Base-by-base conservation (phyloP, 2,329 filamentous ascomycete genomes). In the Catunica adiposa region DNA sequence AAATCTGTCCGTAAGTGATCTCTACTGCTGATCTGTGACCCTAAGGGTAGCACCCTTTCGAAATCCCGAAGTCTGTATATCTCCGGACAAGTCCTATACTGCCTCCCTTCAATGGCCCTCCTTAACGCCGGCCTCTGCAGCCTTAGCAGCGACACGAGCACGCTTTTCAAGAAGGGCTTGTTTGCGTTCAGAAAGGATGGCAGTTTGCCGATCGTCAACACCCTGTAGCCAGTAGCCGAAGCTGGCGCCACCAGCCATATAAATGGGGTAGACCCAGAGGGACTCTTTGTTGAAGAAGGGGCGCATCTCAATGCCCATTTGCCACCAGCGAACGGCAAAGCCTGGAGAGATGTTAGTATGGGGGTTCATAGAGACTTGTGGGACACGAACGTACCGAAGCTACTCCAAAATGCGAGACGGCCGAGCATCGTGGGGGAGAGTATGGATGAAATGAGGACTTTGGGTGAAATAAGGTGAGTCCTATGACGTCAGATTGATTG, bases 141-240 rank as follows among this genome's bases (percentile, higher is more conserved):
- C 64, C 67, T 69, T 63, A 64, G 67, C 63, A 31, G 68, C 70
- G 66, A 70, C 82, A 70, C 88, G 77, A 68, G 82, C 82, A 67
- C 92, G 78, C 82, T 97, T 97, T 74, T 94, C 89, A 58, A 97
- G 73, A 62, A 98, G 76, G 56, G 76, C 70, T 62, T 85, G 77
- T 74, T 89, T 89, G 66, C 89, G 82, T 66, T 90, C 84, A 61
- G 76, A 73, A 58, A 98, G 73, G 60, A 89, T 78, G 61, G 79
- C 78, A 62, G 83, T 77, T 71, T 97, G 90, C 67, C 82, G 77
- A 65, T 86, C 74, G 69, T 96, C 88, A 56, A 97, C 86, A 60
- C 87, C 86, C 73, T 89, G 83, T 63, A 98, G 75, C 89, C 90
- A 98, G 77, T 96, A 96, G 63, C 92, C 92, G 72, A 97, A 96